Evolutionary conservation across 139 green algal species (phyloP).

Genomic region (Chlamydomonas eustigma): DNA sequence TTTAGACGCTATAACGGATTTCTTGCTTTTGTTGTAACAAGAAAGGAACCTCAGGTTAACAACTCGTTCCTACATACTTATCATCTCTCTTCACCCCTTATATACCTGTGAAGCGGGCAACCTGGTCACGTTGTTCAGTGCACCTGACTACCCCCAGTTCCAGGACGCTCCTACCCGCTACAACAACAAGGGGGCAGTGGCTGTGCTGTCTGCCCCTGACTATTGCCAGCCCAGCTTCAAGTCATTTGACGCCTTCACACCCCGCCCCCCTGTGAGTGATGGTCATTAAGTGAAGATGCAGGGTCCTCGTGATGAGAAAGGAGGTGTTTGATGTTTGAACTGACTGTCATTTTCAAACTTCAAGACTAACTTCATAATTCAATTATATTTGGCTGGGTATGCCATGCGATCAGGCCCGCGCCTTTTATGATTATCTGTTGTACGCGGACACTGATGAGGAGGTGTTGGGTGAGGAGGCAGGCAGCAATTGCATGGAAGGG

Average conservation of each 20-base stretch:
- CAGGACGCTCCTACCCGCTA: conserved; percentile 31
- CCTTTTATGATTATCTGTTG: conserved; percentile 29
- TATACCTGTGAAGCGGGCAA: conserved; percentile 41
- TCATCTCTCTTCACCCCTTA: neutral
- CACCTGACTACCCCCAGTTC: conserved; percentile 86
- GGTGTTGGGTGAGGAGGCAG: neutral
- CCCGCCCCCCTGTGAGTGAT: too few species aligned
- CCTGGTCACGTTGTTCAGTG: conserved; percentile 85
- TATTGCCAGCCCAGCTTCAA: conserved; percentile 50
- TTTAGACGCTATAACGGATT: too few species aligned
- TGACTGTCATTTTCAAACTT: too few species aligned
- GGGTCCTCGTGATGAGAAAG: too few species aligned
- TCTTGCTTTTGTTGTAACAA: too few species aligned
- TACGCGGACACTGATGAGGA: conserved; percentile 29
- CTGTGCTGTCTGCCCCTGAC: conserved; percentile 51
- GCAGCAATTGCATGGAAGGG: conserved; percentile 1
- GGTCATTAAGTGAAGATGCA: too few species aligned
- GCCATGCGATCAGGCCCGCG: conserved; percentile 13
- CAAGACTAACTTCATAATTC: neutral
- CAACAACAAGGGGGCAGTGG: conserved; percentile 69
- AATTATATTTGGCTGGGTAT: neutral
- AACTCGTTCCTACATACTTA: neutral
- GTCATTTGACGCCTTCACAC: conserved; percentile 50
- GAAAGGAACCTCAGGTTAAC: neutral
- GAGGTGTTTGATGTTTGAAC: too few species aligned